Percentiles rank a stretch among this genome's conserved stretches.
phyloP scores from a whole-genome alignment of 1,139 yeast species.

The Candida sanyaensis region DNA sequence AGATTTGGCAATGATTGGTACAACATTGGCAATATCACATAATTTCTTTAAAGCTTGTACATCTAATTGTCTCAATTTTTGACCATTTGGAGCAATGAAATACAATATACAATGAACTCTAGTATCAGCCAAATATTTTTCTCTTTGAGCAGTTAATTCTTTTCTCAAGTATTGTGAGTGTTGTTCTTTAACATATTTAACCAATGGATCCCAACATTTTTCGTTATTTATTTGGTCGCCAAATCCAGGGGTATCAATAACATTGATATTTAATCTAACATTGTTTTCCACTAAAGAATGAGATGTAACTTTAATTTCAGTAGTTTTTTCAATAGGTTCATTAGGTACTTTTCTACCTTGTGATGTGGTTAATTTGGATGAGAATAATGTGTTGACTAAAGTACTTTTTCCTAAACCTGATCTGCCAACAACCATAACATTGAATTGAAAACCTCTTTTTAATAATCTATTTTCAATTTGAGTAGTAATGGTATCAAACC shows the following conservation, averaged over 20 bases:
- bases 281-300: conserved; percentile 79
- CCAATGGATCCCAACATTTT: conserved; percentile 95
- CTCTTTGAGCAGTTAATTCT: conserved; percentile 96
- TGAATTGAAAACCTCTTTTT: conserved; percentile 93
- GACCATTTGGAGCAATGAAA: conserved; percentile 86
- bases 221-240: conserved; percentile 97
- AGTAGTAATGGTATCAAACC: conserved; percentile 93
- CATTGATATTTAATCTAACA: conserved; percentile 80
- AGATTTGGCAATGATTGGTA: conserved; percentile 83
- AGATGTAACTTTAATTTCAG: conserved; percentile 77
- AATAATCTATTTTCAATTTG: conserved; percentile 92
- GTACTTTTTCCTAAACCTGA: conserved; percentile 96
- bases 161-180: conserved; percentile 90
- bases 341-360: conserved; percentile 65
- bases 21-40: conserved; percentile 89
- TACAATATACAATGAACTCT: conserved; percentile 93
- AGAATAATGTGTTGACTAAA: conserved; percentile 83
- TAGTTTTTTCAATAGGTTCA: conserved; percentile 82
- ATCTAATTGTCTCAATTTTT: conserved; percentile 80
- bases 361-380: conserved; percentile 74
- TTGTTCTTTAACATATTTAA: conserved; percentile 94
- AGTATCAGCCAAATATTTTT: conserved; percentile 79
- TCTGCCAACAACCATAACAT: conserved; percentile 91
- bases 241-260: conserved; percentile 96
- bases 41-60: conserved; percentile 80